Evolutionary conservation across 805 yeast genomes (phyloP), one percentile per base, ranked within the genome.

Genomic region (Diddensiella caesifluorescens): DNA sequence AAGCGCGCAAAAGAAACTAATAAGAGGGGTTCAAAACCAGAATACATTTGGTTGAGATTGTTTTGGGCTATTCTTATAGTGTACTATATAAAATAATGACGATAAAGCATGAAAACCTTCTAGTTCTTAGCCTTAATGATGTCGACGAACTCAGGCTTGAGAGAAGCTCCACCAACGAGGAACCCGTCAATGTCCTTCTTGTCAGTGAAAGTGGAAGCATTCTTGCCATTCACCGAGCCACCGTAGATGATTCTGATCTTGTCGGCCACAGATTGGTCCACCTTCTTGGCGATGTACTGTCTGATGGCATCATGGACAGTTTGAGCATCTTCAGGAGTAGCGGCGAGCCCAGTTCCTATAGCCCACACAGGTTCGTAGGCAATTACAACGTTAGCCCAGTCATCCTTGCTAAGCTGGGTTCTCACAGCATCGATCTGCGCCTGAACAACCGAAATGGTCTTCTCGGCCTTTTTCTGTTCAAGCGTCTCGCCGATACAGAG

Each of bases 361-460:
- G 98, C 98, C 98, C 98, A 92, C 56, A 92, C 95, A 59, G 98
- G 98, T 75, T 92, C 98, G 74, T 92, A 92, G 61, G 98, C 98
- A 67, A 92, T 71, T 53, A 92, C 97, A 55, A 92, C 74, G 68
- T 84, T 75, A 51, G 83, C 60, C 97, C 97, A 90, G 80, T 89
- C 97, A 46, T 67, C 62, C 39, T 48, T 42, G 60, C 65, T 60
- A 50, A 87, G 80, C 48, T 81, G 73, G 64, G 79, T 83, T 60
- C 83, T 70, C 49, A 83, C 97, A 49, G 97, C 96, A 55, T 78
- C 74, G 62, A 90, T 75, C 77, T 92, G 97, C 73, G 84, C 80
- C 65, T 83, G 77, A 68, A 85, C 81, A 50, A 92, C 95, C 22
- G 79, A 77, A 58, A 90, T 75, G 59, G 98, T 90, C 68, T 77